Conservation (phyloP, 75 land plant genomes). For the Cunninghamia lanceolata region DNA sequence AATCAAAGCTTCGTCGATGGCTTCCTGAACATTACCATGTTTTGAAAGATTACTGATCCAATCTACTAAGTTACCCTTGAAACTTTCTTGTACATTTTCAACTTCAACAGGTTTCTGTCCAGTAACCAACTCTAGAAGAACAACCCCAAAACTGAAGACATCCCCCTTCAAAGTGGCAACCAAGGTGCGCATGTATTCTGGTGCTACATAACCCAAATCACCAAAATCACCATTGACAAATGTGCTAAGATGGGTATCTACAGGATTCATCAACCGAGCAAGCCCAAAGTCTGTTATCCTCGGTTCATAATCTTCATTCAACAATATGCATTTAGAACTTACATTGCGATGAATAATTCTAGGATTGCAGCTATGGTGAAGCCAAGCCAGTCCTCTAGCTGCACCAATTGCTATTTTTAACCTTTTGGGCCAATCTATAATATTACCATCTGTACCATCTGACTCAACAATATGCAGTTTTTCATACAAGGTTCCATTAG, state of each 20-base stretch:
- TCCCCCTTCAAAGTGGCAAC: slow-evolving; percentile 92
- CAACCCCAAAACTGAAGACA: slow-evolving; percentile 92
- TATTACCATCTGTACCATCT: slow-evolving; percentile 15
- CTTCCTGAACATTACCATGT: slow-evolving; percentile 42
- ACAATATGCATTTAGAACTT: slow-evolving; percentile 77
- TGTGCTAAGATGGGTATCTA: slow-evolving; percentile 92
- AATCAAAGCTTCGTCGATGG: slow-evolving; percentile 58
- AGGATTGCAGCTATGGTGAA: slow-evolving; percentile 96
- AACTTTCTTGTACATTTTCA: slow-evolving; percentile 44
- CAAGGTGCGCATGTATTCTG: slow-evolving; percentile 81
- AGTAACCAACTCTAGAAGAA: slow-evolving; percentile 92
- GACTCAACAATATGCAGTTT: slow-evolving; percentile 38
- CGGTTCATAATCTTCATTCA: slow-evolving; percentile 81
- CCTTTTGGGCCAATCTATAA: slow-evolving; percentile 69
- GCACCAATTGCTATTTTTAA: slow-evolving; percentile 80
- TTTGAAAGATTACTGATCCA: slow-evolving; percentile 70
- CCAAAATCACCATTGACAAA: slow-evolving; percentile 96
- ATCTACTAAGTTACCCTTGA: slow-evolving; percentile 84
- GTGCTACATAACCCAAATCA: slow-evolving; percentile 94
- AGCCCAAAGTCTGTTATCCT: slow-evolving; percentile 93
- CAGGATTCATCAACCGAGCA: slow-evolving; percentile 89
- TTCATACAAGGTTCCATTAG: slow-evolving; percentile 61
- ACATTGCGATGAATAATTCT: slow-evolving; percentile 87
- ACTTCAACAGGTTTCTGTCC: slow-evolving; percentile 68
- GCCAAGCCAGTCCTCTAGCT: slow-evolving; percentile 88